phyloP scores from a whole-genome alignment of 139 green algal genomes.

The Raphidocelis subcapitata region DNA sequence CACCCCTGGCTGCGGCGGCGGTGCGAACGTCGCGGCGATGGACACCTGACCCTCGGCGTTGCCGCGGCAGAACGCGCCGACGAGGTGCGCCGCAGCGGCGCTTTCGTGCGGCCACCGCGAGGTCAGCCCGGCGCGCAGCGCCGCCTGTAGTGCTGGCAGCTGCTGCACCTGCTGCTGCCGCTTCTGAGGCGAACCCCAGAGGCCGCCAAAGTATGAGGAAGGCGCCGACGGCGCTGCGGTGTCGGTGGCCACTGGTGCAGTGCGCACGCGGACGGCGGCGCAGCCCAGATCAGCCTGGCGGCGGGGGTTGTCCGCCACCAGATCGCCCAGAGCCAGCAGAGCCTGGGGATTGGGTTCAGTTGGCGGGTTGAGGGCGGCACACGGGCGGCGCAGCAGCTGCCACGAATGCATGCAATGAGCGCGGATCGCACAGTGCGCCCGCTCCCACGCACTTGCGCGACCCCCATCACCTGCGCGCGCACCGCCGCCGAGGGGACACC shows the following conservation, averaged over 20 bases:
- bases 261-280: background rate
- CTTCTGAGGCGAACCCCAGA: background rate
- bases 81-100: background rate
- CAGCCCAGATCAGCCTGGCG: background rate
- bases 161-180: conserved; percentile 16
- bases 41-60: background rate
- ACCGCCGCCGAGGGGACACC: conserved; percentile 39
- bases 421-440: too few species aligned
- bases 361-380: background rate
- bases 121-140: background rate
- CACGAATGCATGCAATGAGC: too few species aligned
- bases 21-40: background rate
- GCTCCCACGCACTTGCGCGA: too few species aligned
- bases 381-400: background rate
- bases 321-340: background rate
- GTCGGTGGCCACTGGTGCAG: background rate
- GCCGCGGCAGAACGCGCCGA: conserved; percentile 5
- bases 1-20: background rate
- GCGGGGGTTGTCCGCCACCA: background rate
- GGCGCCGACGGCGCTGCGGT: too few species aligned
- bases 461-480: conserved; percentile 48
- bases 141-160: background rate
- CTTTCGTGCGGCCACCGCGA: background rate
- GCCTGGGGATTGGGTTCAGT: background rate
- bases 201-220: background rate